Conservation (phyloP, 129 eudicot species). For the Pseudognaphalium luteoalbum region DNA sequence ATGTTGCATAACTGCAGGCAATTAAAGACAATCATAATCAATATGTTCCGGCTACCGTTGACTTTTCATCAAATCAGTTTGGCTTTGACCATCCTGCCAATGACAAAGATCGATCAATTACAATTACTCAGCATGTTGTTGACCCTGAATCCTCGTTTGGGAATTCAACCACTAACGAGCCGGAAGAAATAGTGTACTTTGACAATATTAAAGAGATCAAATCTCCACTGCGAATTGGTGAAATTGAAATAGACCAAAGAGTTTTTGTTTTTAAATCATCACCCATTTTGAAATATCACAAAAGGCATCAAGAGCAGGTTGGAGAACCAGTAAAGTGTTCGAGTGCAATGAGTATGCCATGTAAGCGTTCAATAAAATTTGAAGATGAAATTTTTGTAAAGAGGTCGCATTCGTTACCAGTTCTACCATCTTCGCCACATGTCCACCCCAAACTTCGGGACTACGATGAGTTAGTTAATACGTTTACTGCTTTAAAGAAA, state of each 20-base stretch:
- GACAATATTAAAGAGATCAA: slow-evolving; percentile 74
- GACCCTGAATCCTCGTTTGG: too few species aligned
- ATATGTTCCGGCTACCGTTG: too few species aligned
- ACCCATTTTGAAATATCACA: neutral
- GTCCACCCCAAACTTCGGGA: slow-evolving; percentile 91
- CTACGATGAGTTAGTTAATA: slow-evolving; percentile 65
- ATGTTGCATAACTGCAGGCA: too few species aligned
- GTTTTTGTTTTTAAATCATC: slow-evolving; percentile 52
- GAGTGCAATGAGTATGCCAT: slow-evolving; percentile 60
- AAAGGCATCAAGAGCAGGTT: neutral
- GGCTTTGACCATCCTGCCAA: too few species aligned
- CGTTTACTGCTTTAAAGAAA: slow-evolving; percentile 65
- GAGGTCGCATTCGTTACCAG: slow-evolving; percentile 47
- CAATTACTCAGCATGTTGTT: too few species aligned
- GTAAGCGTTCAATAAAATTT: slow-evolving; percentile 34
- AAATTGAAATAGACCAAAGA: slow-evolving; percentile 55
- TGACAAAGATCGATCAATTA: too few species aligned
- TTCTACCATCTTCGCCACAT: slow-evolving; percentile 43
- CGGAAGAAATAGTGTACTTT: slow-evolving; percentile 42
- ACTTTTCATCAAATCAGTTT: too few species aligned
- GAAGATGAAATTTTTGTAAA: slow-evolving; percentile 25
- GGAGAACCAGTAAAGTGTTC: neutral
- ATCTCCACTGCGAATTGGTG: slow-evolving; percentile 33
- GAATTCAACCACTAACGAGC: too few species aligned
- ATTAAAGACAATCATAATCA: too few species aligned